A percentile compares a stretch with the other conserved stretches of the same genome.
Conservation (phyloP, 2,329 filamentous ascomycete genomes). For the Daldinia sp. region DNA sequence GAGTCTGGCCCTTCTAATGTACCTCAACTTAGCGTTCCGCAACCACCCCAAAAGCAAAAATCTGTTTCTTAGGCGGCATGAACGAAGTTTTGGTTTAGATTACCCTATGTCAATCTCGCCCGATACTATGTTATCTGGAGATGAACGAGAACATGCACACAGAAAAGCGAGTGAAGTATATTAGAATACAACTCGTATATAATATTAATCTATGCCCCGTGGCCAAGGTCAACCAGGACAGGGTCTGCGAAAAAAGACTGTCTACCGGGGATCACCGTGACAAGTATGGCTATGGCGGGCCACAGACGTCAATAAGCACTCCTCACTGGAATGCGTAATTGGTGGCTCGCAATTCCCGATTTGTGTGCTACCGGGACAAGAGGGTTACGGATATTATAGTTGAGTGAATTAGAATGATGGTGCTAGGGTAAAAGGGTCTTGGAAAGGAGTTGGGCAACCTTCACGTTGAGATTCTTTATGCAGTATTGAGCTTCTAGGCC, state of each 20-base stretch:
- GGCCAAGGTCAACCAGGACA: slow-evolving; percentile 1
- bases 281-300: slow-evolving; percentile 7
- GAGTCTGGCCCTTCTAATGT: slow-evolving; percentile 46
- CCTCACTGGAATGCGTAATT: slow-evolving; percentile 23
- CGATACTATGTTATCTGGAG: slow-evolving; percentile 9
- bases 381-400: slow-evolving; percentile 10
- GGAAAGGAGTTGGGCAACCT: slow-evolving; percentile 15
- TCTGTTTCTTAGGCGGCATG: slow-evolving; percentile 51
- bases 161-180: slow-evolving; percentile 27
- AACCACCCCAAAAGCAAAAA: slow-evolving; percentile 51
- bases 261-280: not conserved
- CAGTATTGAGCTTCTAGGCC: slow-evolving; percentile 26
- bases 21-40: slow-evolving; percentile 49
- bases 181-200: slow-evolving; percentile 34
- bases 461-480: slow-evolving; percentile 2
- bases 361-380: slow-evolving; percentile 9
- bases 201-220: slow-evolving; percentile 37
- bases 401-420: slow-evolving; percentile 14
- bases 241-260: not conserved
- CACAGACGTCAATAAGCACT: not conserved
- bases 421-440: slow-evolving; percentile 19
- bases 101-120: slow-evolving; percentile 20
- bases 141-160: slow-evolving; percentile 14
- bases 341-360: slow-evolving; percentile 15
- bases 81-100: slow-evolving; percentile 44